Percentiles rank a stretch among this genome's conserved stretches.
These are phyloP conservation scores for Bonia amplexicaulis DNA, from an alignment of 176 grass and related monocot genomes.

Conservation along the genomic window DNA sequence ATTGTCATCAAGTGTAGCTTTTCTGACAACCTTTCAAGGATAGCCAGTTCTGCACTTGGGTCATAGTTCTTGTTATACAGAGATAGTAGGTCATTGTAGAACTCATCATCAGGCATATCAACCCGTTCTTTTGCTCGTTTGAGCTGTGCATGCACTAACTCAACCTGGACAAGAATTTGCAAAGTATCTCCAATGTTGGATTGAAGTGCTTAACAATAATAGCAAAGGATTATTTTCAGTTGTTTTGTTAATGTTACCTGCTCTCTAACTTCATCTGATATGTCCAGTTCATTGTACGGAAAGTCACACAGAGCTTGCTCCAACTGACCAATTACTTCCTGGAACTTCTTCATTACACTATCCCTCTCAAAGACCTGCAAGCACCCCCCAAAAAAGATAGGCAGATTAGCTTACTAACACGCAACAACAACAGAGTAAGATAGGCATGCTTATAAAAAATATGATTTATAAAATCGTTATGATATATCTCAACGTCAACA, in stretches of 20 bases:
- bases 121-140: conserved; percentile 76
- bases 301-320: conserved; percentile 57
- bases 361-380: conserved; percentile 70
- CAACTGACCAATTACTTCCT: conserved; percentile 51
- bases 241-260: conserved; percentile 42
- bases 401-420: not conserved
- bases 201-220: conserved; percentile 5
- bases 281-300: conserved; percentile 55
- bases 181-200: conserved; percentile 1
- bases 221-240: conserved; percentile 8
- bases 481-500: not conserved
- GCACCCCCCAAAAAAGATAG: not conserved
- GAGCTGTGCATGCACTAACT: conserved; percentile 78
- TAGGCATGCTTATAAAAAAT: not conserved
- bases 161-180: conserved; percentile 54
- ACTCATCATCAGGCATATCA: conserved; percentile 53
- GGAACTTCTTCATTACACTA: conserved; percentile 48
- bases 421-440: not conserved
- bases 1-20: conserved; percentile 74
- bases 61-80: conserved; percentile 57
- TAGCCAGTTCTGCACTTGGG: conserved; percentile 41
- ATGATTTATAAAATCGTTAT: not conserved
- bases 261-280: conserved; percentile 91
- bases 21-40: conserved; percentile 55
- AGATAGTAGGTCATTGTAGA: conserved; percentile 58